phyloP scores from a whole-genome alignment of 352 stramenopile genomes.

The Phytopythium vexans region DNA sequence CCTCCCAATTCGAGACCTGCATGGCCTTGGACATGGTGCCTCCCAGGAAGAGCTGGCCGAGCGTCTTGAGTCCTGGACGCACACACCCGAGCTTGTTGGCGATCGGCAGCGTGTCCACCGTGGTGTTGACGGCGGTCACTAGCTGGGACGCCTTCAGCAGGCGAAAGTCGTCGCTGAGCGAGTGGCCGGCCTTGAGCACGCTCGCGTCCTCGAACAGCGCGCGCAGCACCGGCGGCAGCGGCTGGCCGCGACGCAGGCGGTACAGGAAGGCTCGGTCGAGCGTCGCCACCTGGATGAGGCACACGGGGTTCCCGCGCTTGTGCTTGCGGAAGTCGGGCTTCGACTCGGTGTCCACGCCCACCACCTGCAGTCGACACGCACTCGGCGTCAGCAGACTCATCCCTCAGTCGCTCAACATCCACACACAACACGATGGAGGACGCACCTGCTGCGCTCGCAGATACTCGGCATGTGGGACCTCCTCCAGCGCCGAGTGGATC shows the following conservation, averaged over 20 bases:
- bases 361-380: constrained; percentile 11
- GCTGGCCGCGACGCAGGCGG: constrained; percentile 44
- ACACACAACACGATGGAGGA: not conserved
- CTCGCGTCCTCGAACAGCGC: constrained; percentile 48
- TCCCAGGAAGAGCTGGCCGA: constrained; percentile 71
- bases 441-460: constrained; percentile 45
- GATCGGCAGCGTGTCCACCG: constrained; percentile 78
- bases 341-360: constrained; percentile 80
- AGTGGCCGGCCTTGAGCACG: constrained; percentile 79
- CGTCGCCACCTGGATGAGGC: constrained; percentile 75
- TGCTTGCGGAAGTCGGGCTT: constrained; percentile 58
- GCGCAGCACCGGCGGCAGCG: constrained; percentile 54
- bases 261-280: constrained; percentile 77
- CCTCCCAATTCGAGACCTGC: constrained; percentile 86
- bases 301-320: constrained; percentile 62
- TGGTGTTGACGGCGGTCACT: constrained; percentile 59
- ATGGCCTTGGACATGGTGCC: constrained; percentile 77
- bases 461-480: constrained; percentile 43
- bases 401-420: too few species aligned
- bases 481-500: constrained; percentile 61
- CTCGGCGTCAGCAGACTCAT: not conserved
- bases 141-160: constrained; percentile 54
- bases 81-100: constrained; percentile 73
- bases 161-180: constrained; percentile 72
- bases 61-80: constrained; percentile 66